These are phyloP conservation scores for Candida ascalaphidarum DNA, from an alignment of 805 yeast genomes.

Conservation along the genomic window DNA sequence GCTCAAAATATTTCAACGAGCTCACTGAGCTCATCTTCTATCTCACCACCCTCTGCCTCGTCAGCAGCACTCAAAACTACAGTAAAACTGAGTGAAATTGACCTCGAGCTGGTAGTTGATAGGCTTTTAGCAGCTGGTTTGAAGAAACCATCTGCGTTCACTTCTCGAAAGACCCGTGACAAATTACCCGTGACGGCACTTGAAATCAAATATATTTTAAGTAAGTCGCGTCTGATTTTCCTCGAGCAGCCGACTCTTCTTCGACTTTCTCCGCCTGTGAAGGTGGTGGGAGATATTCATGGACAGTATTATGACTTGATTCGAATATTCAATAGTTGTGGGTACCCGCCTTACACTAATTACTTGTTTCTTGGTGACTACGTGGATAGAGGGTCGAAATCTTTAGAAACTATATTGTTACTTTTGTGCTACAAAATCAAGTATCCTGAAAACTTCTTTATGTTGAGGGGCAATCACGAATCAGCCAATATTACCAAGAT, in stretches of 20 bases:
- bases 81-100: constrained; percentile 23
- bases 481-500: constrained; percentile 51
- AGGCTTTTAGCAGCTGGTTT: constrained; percentile 46
- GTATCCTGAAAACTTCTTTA: constrained; percentile 53
- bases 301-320: constrained; percentile 52
- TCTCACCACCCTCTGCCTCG: constrained; percentile 13
- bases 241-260: constrained; percentile 57
- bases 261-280: constrained; percentile 68
- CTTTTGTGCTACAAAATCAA: constrained; percentile 47
- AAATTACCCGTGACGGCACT: constrained; percentile 42
- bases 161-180: constrained; percentile 18
- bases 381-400: constrained; percentile 52
- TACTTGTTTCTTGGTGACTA: constrained; percentile 52
- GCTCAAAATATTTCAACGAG: constrained; percentile 5
- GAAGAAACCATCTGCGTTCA: constrained; percentile 3
- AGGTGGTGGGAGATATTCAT: constrained; percentile 79
- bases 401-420: constrained; percentile 45
- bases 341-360: constrained; percentile 50
- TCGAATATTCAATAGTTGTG: constrained; percentile 49
- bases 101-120: constrained; percentile 58
- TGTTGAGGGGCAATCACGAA: constrained; percentile 55
- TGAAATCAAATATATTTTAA: constrained; percentile 51
- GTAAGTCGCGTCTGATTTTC: constrained; percentile 51
- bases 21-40: constrained; percentile 11
- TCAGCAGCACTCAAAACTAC: constrained; percentile 8